Percentiles rank a stretch among this genome's conserved stretches.
Conservation (phyloP, 306 rosid genomes). For the Dicorynia guianensis region DNA sequence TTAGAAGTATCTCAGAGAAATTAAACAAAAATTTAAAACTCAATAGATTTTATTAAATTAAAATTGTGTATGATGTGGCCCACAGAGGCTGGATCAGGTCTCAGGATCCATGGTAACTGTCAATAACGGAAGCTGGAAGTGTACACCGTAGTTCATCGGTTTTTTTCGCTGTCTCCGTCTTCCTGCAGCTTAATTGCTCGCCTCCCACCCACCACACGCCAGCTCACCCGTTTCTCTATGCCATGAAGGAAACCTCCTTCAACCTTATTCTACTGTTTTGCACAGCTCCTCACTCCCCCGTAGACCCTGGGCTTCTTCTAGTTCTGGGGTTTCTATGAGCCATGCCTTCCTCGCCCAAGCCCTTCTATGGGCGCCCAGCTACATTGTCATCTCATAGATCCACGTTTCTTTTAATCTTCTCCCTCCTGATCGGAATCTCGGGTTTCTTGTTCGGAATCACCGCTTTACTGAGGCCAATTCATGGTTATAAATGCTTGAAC, state of each 20-base stretch:
- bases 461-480: constrained; percentile 45
- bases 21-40: no score
- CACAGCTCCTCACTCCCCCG: constrained; percentile 12
- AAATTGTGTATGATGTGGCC: not conserved
- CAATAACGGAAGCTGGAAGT: constrained; percentile 14
- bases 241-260: constrained; percentile 28
- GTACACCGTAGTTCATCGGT: not conserved
- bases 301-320: constrained; percentile 17
- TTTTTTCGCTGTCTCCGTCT: not conserved
- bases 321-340: constrained; percentile 29
- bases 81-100: not conserved
- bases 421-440: constrained; percentile 53
- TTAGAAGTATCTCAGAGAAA: no score
- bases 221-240: constrained; percentile 5
- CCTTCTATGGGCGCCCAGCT: constrained; percentile 52
- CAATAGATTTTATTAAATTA: no score
- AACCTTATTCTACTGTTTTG: not conserved
- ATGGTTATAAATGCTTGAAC: constrained; percentile 40
- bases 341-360: constrained; percentile 70
- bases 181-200: not conserved
- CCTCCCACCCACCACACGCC: not conserved
- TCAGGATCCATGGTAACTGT: constrained; percentile 7
- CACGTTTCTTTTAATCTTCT: constrained; percentile 46
- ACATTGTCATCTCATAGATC: constrained; percentile 59
- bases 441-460: constrained; percentile 60